Evolutionary conservation across 2,329 filamentous ascomycete genomes (phyloP).

Genomic region (Xylaria sp.): DNA sequence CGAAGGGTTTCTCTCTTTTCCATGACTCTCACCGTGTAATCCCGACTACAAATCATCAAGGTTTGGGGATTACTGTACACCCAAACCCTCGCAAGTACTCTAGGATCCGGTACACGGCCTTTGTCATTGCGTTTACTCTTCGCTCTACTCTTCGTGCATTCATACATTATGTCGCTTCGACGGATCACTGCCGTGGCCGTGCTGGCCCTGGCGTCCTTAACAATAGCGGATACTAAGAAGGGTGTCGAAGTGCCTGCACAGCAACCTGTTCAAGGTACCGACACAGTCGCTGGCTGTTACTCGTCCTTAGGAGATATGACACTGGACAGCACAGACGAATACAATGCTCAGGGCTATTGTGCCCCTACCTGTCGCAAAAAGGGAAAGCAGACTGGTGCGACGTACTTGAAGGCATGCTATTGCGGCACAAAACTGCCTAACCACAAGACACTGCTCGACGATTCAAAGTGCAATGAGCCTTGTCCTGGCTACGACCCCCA

Average conservation of each 20-base stretch:
- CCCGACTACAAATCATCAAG: constrained; percentile 31
- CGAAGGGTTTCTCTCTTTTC: constrained; percentile 16
- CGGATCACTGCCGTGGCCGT: constrained; percentile 45
- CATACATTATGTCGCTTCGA: constrained; percentile 45
- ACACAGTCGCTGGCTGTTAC: constrained; percentile 65
- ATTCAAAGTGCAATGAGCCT: constrained; percentile 69
- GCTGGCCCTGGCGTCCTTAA: constrained; percentile 44
- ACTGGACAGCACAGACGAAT: constrained; percentile 41
- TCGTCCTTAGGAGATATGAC: constrained; percentile 56
- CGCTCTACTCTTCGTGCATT: constrained; percentile 24
- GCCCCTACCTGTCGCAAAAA: constrained; percentile 54
- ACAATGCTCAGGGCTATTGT: constrained; percentile 59
- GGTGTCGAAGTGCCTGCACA: constrained; percentile 52
- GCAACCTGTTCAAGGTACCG: constrained; percentile 52
- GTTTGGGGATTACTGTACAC: constrained; percentile 9
- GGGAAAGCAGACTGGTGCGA: constrained; percentile 68
- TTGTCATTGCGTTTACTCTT: not conserved
- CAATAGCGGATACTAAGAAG: constrained; percentile 36
- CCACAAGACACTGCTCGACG: constrained; percentile 62
- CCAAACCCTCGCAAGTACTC: not conserved
- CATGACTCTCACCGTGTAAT: constrained; percentile 31
- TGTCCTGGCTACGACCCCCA: constrained; percentile 73
- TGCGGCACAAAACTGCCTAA: constrained; percentile 79
- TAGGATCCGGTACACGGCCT: not conserved
- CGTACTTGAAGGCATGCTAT: constrained; percentile 73